Percentiles rank a stretch among this genome's conserved stretches.
These are phyloP conservation scores for Trichoderma sp. DNA, from an alignment of 2,329 filamentous ascomycete genomes.

Conservation along the genomic window DNA sequence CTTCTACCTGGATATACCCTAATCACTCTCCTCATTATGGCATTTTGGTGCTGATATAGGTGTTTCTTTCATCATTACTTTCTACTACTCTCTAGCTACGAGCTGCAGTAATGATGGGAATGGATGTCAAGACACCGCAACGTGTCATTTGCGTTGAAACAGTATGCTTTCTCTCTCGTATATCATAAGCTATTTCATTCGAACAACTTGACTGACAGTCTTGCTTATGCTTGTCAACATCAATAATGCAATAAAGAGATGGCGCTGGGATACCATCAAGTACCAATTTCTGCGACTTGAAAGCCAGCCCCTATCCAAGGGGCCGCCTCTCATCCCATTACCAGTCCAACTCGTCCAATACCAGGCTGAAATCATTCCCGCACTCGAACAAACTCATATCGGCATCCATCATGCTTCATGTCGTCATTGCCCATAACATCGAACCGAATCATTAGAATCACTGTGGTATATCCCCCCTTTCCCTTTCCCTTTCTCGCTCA, in stretches of 20 bases:
- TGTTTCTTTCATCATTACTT: not conserved
- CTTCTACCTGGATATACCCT: rapidly evolving
- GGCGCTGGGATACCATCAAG: not conserved
- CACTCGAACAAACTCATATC: not conserved
- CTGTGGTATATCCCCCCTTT: not conserved
- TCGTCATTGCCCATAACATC: not conserved
- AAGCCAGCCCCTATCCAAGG: not conserved
- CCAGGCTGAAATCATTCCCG: not conserved
- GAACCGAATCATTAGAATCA: not conserved
- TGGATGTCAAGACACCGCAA: not conserved
- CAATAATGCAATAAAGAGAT: not conserved
- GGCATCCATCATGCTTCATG: not conserved
- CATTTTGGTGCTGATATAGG: not conserved
- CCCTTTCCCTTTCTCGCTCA: not conserved
- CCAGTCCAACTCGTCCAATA: not conserved
- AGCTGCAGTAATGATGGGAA: not conserved
- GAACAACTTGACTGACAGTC: not conserved
- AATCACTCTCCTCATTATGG: not conserved
- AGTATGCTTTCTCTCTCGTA: not conserved
- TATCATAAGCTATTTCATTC: not conserved
- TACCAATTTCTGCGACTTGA: not conserved
- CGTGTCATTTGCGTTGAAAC: not conserved
- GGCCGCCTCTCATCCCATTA: not conserved
- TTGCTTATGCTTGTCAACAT: not conserved
- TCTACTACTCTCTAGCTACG: not conserved